phyloP scores from a whole-genome alignment of 2,329 filamentous ascomycete species.

The Seiridium unicorne region DNA sequence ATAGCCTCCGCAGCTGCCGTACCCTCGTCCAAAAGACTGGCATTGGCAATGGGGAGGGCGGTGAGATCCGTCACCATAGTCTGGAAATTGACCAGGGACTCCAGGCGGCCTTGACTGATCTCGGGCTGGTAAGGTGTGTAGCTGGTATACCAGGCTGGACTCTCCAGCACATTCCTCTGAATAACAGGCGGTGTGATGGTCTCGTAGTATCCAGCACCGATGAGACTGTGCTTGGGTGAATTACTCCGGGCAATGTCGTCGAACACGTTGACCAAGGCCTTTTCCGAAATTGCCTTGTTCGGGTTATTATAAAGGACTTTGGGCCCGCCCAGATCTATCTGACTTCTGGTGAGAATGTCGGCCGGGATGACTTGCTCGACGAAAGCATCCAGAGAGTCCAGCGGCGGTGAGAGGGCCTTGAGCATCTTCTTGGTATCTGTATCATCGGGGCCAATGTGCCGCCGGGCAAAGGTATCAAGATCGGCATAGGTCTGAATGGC shows the following conservation, averaged over 20 bases:
- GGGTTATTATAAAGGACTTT: conserved; percentile 25
- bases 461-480: conserved; percentile 69
- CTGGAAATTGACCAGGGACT: conserved; percentile 94
- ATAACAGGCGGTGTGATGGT: conserved; percentile 88
- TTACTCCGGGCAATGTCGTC: conserved; percentile 33
- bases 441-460: conserved; percentile 83
- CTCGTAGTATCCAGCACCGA: conserved; percentile 85
- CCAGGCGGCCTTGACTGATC: conserved; percentile 90
- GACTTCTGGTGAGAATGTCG: conserved; percentile 69
- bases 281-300: conserved; percentile 54
- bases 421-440: conserved; percentile 76
- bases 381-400: conserved; percentile 74
- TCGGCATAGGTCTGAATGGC: conserved; percentile 17
- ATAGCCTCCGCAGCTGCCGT: conserved; percentile 94
- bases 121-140: conserved; percentile 97
- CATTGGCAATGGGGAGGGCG: conserved; percentile 83
- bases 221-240: conserved; percentile 61
- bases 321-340: conserved; percentile 51
- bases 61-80: conserved; percentile 89
- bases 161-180: conserved; percentile 88
- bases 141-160: conserved; percentile 95
- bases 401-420: conserved; percentile 71
- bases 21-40: conserved; percentile 85
- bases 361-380: conserved; percentile 79
- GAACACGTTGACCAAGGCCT: conserved; percentile 48